Conservation (phyloP, 345 rosid genomes). For the Balakata baccata region DNA sequence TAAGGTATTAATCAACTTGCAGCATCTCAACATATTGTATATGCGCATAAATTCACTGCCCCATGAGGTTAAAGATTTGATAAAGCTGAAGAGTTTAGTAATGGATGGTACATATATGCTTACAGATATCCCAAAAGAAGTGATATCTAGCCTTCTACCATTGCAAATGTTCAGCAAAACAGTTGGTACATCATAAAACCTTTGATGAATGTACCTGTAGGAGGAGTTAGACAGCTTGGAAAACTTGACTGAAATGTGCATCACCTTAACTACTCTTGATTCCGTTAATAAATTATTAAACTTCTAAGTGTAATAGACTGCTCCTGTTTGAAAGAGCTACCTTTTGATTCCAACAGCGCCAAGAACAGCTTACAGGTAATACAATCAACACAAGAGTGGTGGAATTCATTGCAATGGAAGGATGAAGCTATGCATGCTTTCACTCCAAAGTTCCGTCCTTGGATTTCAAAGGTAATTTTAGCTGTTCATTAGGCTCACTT, state of each 20-base stretch:
- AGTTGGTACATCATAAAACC: not conserved
- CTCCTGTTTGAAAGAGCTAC: conserved; percentile 16
- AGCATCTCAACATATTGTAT: not conserved
- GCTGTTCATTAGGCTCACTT: too few relatives aligned
- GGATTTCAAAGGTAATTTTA: not conserved
- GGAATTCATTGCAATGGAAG: conserved; percentile 27
- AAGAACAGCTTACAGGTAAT: conserved; percentile 8
- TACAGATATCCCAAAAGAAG: not conserved
- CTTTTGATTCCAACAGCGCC: conserved; percentile 12
- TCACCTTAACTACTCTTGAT: not conserved
- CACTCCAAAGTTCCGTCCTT: not conserved
- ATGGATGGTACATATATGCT: not conserved
- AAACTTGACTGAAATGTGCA: not conserved
- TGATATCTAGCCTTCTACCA: not conserved
- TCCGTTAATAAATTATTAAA: not conserved
- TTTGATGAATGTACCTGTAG: not conserved
- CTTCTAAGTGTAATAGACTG: not conserved
- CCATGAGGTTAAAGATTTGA: not conserved
- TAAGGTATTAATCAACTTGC: not conserved
- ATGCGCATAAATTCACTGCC: too few relatives aligned
- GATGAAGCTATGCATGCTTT: conserved; percentile 16
- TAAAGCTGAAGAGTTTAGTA: not conserved
- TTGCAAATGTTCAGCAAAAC: not conserved
- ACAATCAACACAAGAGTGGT: conserved; percentile 14
- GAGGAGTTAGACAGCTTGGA: not conserved